Conservation (phyloP, 1,284 basidiomycete species). For the Ceratobasidium sp. region DNA sequence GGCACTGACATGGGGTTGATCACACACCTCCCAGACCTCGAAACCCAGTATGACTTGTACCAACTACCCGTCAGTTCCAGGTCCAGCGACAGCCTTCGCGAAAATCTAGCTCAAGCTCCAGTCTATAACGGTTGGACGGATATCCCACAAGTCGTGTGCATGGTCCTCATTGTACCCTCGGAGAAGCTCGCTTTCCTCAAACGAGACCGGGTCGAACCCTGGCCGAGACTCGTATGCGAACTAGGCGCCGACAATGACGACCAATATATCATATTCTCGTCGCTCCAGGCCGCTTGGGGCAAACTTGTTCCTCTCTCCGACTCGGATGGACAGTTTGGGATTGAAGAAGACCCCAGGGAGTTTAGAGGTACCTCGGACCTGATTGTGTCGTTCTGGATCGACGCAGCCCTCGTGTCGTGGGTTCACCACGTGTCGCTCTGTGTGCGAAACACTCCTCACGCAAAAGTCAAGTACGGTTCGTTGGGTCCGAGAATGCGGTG, state of each 20-base stretch:
- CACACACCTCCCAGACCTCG: no score
- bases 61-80: neutral
- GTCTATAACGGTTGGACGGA: neutral
- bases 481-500: neutral
- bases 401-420: neutral
- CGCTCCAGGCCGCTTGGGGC: conserved; percentile 16
- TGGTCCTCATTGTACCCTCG: conserved; percentile 11
- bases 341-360: conserved; percentile 10
- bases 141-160: conserved; percentile 7
- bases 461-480: neutral
- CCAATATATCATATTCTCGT: neutral
- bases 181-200: neutral
- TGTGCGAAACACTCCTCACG: neutral
- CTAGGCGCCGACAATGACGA: neutral
- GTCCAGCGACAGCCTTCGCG: neutral
- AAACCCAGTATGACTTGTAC: neutral
- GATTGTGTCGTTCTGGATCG: conserved; percentile 15
- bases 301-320: neutral
- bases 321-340: conserved; percentile 7
- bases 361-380: conserved; percentile 2
- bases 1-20: no score
- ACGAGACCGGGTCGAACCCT: neutral
- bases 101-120: neutral
- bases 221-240: conserved; percentile 11
- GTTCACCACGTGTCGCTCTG: neutral